Base-by-base conservation (phyloP, 495 filamentous ascomycete genomes). In the Xylaria curta region DNA sequence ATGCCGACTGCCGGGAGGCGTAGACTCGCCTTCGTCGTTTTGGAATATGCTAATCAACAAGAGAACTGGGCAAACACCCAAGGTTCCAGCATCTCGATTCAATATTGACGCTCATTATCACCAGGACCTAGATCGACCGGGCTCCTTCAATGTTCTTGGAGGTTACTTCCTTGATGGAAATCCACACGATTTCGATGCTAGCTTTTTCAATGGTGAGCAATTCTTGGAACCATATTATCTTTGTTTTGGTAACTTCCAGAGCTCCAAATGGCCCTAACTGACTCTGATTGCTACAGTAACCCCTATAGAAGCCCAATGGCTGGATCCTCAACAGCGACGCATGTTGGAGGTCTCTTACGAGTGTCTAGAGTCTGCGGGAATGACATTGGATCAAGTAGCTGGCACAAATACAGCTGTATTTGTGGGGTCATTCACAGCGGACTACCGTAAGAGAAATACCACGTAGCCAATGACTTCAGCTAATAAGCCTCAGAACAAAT, bases 401-500 rank as follows among this genome's bases (percentile, higher is more conserved):
- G 87, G 87, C 8, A 82, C 83, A 1, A 74, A 87, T 59, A 89
- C 87, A 1, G 83, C 81, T 19, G 84, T 86, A 10, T 89, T 81
- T 75, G 82, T 85, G 17, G 87, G 85, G 1, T 61, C 78, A 12
- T 86, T 87, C 80, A 79, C 74, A 47, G 78, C 78, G 17, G 89
- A 90, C 72, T 89, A 87, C 64, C 69, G 76, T 38, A 79, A 84
- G 42, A 21, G 28, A 44, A 36, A 28, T 24, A 4, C 2, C 9
- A 15, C 12, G 21, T 42, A 5, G 7, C 33, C 28, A 62, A 26
- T 13, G 60, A 24, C 38, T 26, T 4, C 2, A 26, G 38, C 38
- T 44, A 62, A 62, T 12, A 44, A 1, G 15, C 28, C 24, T 24
- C 44, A 72, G 70, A 73, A 33, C 72, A 73, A 66, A 74, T 85